Evolutionary conservation across 2,329 filamentous ascomycete genomes (phyloP), one percentile per base, ranked within the genome.

Genomic region (Capronia americana): DNA sequence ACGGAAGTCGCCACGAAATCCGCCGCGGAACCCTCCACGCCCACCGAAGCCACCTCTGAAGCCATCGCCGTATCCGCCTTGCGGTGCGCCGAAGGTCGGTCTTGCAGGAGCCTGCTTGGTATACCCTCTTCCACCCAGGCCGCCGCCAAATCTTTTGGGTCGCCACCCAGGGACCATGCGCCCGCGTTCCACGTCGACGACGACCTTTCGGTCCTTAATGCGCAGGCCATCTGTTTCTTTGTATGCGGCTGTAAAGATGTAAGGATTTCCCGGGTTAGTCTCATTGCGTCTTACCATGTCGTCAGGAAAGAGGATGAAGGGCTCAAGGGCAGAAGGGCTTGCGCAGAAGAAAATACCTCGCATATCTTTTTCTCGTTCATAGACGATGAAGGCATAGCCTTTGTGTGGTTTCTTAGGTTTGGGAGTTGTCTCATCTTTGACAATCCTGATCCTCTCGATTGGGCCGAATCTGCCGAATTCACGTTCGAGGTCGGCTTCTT

Each of bases 331-430:
- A 68, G 72, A 72, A 77, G 72, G 71, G 75, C 77, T 32, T 54
- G 51, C 62, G 23, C 11, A 54, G 63, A 79, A 76, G 77, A 79
- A 80, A 82, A 88, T 96, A 97, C 93, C 93, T 92, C 96, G 96
- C 93, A 98, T 97, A 78, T 98, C 95, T 80, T 94, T 93, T 81
- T 98, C 95, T 78, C 92, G 90, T 80, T 98, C 94, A 77, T 94
- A 99, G 62, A 98, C 92, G 73, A 99, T 90, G 77, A 99, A 99
- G 68, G 92, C 95, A 79, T 99, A 99, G 69, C 95, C 95, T 75
- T 90, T 86, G 76, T 96, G 92, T 58, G 89, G 82, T 82, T 93
- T 93, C 76, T 90, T 90, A 77, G 92, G 89, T 81, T 93, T 92
- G 75, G 87, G 86, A 77, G 90, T 91, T 64, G 92, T 88, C 4